Evolutionary conservation across 768 basidiomycete genomes (phyloP).

Genomic region (Termitomyces sp.): DNA sequence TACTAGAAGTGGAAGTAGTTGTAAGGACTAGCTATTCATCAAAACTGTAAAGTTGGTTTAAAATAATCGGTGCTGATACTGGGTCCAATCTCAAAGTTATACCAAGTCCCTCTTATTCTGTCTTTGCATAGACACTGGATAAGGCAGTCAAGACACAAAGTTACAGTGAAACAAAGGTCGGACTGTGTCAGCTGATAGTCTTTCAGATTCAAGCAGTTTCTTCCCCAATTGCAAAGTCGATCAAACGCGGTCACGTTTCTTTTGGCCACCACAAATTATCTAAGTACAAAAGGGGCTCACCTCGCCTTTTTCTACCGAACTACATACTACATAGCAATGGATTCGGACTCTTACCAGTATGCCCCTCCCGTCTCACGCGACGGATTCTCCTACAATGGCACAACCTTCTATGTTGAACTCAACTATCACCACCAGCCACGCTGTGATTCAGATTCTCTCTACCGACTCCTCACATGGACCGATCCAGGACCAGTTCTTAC

Average conservation of each 20-base stretch:
- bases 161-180: too few species aligned
- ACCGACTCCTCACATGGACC: constrained; percentile 21
- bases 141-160: too few species aligned
- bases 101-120: too few species aligned
- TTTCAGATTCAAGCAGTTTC: too few species aligned
- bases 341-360: constrained; percentile 1
- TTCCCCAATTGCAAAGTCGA: neutral
- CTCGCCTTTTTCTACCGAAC: neutral
- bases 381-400: constrained; percentile 17
- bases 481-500: constrained; percentile 21
- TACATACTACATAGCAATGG: too few species aligned
- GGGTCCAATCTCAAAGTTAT: too few species aligned
- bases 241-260: neutral
- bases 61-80: too few species aligned
- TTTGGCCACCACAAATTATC: neutral
- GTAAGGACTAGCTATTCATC: too few species aligned
- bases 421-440: constrained; percentile 15
- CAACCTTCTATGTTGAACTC: constrained; percentile 16
- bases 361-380: constrained; percentile 16
- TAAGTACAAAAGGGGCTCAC: neutral
- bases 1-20: too few species aligned
- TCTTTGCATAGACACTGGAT: too few species aligned
- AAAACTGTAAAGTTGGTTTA: too few species aligned
- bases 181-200: too few species aligned
- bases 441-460: constrained; percentile 15